These are phyloP conservation scores for Podila minutissima DNA, from an alignment of 192 early-diverging fungal genomes.

Conservation along the genomic window DNA sequence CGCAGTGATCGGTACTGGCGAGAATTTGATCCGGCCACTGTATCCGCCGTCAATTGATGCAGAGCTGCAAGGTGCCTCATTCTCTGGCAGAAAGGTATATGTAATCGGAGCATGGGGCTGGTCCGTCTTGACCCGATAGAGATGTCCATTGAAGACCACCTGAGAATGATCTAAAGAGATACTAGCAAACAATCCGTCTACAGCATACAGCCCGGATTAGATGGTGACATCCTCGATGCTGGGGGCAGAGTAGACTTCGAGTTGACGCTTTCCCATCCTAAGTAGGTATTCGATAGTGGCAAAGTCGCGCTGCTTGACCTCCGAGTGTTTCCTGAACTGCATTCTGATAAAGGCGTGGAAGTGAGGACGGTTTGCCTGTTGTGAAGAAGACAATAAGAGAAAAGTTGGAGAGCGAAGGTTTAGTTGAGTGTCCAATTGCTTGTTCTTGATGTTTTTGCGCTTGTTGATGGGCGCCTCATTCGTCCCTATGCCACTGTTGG, in stretches of 20 bases:
- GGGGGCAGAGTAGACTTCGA: slow-evolving; percentile 69
- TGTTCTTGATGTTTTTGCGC: background rate
- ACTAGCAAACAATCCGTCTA: background rate
- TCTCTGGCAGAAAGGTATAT: no score
- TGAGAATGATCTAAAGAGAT: no score
- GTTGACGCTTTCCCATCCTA: slow-evolving; percentile 68
- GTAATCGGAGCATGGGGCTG: no score
- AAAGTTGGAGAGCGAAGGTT: background rate
- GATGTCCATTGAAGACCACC: no score
- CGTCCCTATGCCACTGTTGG: no score
- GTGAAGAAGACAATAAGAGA: background rate
- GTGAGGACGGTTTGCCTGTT: slow-evolving; percentile 65
- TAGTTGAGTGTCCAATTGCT: background rate
- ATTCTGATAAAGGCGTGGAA: slow-evolving; percentile 74
- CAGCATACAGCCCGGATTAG: background rate
- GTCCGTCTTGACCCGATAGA: no score
- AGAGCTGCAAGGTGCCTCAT: no score
- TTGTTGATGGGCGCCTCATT: background rate
- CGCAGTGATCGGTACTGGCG: no score
- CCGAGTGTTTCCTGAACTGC: slow-evolving; percentile 68
- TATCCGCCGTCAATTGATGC: no score
- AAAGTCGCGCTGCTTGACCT: slow-evolving; percentile 69
- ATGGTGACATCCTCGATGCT: slow-evolving; percentile 68
- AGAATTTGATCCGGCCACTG: no score
- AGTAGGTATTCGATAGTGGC: slow-evolving; percentile 77